Evolutionary conservation across 2,329 filamentous ascomycete species (phyloP).

Genomic region (Byssoonygena ceratinophila): DNA sequence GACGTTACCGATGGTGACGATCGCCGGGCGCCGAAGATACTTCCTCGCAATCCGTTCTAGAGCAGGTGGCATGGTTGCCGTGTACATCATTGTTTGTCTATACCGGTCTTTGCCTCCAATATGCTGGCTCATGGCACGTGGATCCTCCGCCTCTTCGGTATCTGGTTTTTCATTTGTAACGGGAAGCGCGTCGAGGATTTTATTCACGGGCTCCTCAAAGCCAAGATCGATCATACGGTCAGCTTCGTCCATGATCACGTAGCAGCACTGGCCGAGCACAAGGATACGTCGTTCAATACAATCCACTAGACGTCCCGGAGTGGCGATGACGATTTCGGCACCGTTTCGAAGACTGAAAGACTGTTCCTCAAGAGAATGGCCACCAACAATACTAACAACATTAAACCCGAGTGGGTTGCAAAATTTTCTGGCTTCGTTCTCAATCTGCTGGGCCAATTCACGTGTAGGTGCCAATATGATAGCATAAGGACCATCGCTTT

Average conservation of each 20-base stretch:
- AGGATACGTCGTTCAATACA: constrained; percentile 89
- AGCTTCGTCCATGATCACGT: constrained; percentile 98
- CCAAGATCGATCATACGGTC: constrained; percentile 98
- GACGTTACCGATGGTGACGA: constrained; percentile 85
- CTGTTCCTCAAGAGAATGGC: constrained; percentile 89
- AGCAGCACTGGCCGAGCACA: constrained; percentile 91
- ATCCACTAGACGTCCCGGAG: constrained; percentile 89
- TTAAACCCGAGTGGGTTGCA: constrained; percentile 82
- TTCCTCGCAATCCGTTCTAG: constrained; percentile 96
- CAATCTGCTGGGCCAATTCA: constrained; percentile 95
- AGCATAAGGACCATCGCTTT: constrained; percentile 93
- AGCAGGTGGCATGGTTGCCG: constrained; percentile 86
- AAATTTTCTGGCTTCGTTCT: constrained; percentile 86
- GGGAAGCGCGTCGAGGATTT: constrained; percentile 88
- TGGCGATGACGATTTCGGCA: constrained; percentile 97
- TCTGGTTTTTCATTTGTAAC: constrained; percentile 93
- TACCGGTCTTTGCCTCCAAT: constrained; percentile 68
- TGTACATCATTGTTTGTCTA: constrained; percentile 99
- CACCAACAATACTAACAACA: constrained; percentile 95
- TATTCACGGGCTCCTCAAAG: constrained; percentile 95
- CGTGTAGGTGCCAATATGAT: constrained; percentile 93
- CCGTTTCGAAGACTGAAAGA: constrained; percentile 80
- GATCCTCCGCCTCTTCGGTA: constrained; percentile 78
- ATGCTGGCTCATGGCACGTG: constrained; percentile 70
- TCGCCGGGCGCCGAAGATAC: constrained; percentile 84